A percentile compares a stretch with the other conserved stretches of the same genome.
phyloP scores from a whole-genome alignment of 805 yeast species.

The Lipomyces oligophaga region DNA sequence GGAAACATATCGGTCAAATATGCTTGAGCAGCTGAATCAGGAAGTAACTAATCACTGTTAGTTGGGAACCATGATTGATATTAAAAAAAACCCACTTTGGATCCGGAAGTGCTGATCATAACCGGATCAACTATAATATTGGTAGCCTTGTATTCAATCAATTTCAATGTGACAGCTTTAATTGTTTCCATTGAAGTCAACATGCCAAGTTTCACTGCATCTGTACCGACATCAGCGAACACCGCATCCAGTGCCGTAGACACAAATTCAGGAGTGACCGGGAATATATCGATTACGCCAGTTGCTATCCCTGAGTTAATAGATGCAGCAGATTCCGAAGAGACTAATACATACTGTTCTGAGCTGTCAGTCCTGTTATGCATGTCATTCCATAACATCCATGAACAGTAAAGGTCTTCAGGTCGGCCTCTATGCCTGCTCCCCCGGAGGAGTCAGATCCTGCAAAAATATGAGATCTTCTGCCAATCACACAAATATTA shows the following conservation, averaged over 20 bases:
- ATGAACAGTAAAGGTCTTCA: constrained; percentile 72
- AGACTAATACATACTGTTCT: constrained; percentile 49
- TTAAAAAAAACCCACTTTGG: constrained; percentile 32
- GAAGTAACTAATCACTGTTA: constrained; percentile 43
- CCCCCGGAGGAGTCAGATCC: constrained; percentile 89
- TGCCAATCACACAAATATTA: no score
- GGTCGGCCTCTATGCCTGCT: constrained; percentile 87
- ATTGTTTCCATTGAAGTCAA: constrained; percentile 53
- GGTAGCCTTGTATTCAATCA: constrained; percentile 36
- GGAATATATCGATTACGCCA: constrained; percentile 42
- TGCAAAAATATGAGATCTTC: not conserved
- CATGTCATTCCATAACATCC: constrained; percentile 74
- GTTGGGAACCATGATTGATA: not conserved
- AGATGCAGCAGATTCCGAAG: not conserved
- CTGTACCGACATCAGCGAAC: constrained; percentile 56
- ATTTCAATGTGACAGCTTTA: constrained; percentile 42
- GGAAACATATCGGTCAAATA: constrained; percentile 48
- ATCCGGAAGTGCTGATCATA: constrained; percentile 77
- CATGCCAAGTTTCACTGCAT: constrained; percentile 74
- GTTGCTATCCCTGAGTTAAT: constrained; percentile 32
- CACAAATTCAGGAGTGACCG: constrained; percentile 46
- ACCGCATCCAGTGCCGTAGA: constrained; percentile 50
- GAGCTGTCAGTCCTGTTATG: constrained; percentile 76
- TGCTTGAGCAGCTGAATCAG: constrained; percentile 44
- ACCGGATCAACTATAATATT: constrained; percentile 76